These are phyloP conservation scores for Hericium rajendrae DNA, from an alignment of 768 basidiomycete species.

Conservation along the genomic window DNA sequence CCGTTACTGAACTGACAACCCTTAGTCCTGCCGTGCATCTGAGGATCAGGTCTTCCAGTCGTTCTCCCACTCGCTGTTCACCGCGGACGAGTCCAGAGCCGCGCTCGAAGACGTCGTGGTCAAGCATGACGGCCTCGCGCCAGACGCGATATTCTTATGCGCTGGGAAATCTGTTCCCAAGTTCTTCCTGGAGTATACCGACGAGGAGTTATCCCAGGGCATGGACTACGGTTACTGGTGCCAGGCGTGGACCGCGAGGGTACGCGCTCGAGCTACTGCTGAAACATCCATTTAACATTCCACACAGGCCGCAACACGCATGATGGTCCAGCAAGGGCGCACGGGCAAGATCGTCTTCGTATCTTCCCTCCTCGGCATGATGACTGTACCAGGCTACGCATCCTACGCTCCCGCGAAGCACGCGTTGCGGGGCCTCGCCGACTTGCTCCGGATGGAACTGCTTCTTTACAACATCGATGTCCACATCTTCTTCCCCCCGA, in stretches of 20 bases:
- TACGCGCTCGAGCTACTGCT: constrained; percentile 20
- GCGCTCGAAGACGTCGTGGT: constrained; percentile 53
- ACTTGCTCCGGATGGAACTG: constrained; percentile 70
- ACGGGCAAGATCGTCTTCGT: constrained; percentile 68
- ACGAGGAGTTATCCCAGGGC: constrained; percentile 42
- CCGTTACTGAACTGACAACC: background rate
- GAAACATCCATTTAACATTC: background rate
- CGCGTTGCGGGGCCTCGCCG: constrained; percentile 77
- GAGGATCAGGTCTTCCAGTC: constrained; percentile 50
- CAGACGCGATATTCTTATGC: constrained; percentile 71
- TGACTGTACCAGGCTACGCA: constrained; percentile 67
- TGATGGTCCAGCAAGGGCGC: constrained; percentile 44
- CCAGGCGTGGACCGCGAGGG: constrained; percentile 40
- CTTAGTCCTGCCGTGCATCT: constrained; percentile 39
- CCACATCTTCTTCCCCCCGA: constrained; percentile 74
- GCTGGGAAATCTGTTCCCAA: constrained; percentile 64
- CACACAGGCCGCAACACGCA: constrained; percentile 56
- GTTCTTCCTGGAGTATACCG: constrained; percentile 62
- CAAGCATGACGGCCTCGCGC: constrained; percentile 42
- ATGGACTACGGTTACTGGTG: constrained; percentile 49
- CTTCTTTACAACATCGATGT: constrained; percentile 65
- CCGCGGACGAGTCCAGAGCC: constrained; percentile 39
- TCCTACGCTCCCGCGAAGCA: constrained; percentile 78
- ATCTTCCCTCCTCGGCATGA: constrained; percentile 62
- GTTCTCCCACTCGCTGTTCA: constrained; percentile 57